Base-by-base conservation (phyloP, 1,284 basidiomycete genomes). In the Ustilago loliicola region DNA sequence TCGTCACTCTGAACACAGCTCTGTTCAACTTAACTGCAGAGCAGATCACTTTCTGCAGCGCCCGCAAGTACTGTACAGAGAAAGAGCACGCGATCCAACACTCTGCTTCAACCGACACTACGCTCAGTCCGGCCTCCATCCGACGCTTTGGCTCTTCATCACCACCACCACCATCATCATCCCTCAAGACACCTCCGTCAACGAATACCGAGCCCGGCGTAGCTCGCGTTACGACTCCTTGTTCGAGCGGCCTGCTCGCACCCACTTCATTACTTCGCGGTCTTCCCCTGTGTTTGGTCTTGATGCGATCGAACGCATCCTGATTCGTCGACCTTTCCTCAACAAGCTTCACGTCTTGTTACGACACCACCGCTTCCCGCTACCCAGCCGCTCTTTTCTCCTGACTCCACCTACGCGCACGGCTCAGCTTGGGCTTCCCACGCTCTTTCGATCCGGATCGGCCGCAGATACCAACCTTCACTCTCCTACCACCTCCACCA, bases 161-260 rank as follows among this genome's bases (percentile, higher is more conserved):
- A 58, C 13, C 48, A 64, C 29, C 62, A 58, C 23, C 55, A 55
- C n/a, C 42, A 40, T 47, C 62, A 63, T 21, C 63, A 42, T 50
- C 13, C 48, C 58, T 61, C 65, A 66, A 66, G 58, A 66, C n/a
- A 45, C 4, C 10, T n/a, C n/a, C n/a, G 19, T 6, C 42, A 58
- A 47, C 21, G 27, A 21, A 40, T 21, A 15, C 10, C n/a, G n/a
- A 53, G 30, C n/a, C 32, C 9, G 27, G 48, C 23, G 6, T 13
- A 25, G 48, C 48, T 29, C n/a, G 10, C 48, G 48, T 50, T 9
- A 27, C 25, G 23, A 21, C 27, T 15, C 48, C 7, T 21, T 45
- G 17, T 48, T 48, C 21, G 10, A 23, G 19, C 53, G 13, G 42
- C 6, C 40, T 45, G 27, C 55, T 45, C 25, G 40, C 53, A 3